Evolutionary conservation across 768 basidiomycete genomes (phyloP), one percentile per base, ranked within the genome.

Genomic region (Hydnomerulius pinastri): DNA sequence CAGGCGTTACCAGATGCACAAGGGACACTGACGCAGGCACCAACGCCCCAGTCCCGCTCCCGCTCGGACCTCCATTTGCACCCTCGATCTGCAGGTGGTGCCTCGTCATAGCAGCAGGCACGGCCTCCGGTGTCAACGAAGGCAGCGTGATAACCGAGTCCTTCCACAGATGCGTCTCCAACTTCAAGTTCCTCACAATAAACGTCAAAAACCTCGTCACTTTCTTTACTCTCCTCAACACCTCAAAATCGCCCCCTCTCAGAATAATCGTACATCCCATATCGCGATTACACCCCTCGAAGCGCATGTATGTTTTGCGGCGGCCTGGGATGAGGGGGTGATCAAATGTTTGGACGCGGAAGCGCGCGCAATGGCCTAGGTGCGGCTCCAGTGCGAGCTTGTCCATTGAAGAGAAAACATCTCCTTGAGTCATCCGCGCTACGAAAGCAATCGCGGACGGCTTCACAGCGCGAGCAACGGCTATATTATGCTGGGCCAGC

Each of bases 231-330:
- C 86, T 86, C 44, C 80, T 79, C 47, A 99, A 72, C 0, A 83
- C 90, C 32, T 87, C 86, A 48, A 87, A 77, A 61, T 95, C 82
- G 4, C 83, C 94, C 9, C 97, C 97, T 36, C 97, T 81, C 39
- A 99, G 69, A 32, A 98, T 78, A 57, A 99, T 87, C 2, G 97
- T 98, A 57, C 94, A 98, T 0, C 95, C 95, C 80, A 92, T 88
- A 55, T 97, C 92, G 43, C 82, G 81, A 63, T 82, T 88, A 61
- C 95, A 97, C 2, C 96, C 96, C 69, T 99, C 97, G 61, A 99
- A 98, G 1, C 97, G 87, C 92, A 99, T 94, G 63, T 92, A 90
- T 0, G 96, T 92, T 75, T 99, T 99, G 48, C 97, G 79, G 15
- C 80, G 81, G 17, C 93, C 94, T n/a, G 95, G 93, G 35, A 98